A percentile compares a stretch with the other conserved stretches of the same genome.
These are phyloP conservation scores for Apiotrichum gamsii DNA, from an alignment of 1,284 basidiomycete species.

Conservation along the genomic window DNA sequence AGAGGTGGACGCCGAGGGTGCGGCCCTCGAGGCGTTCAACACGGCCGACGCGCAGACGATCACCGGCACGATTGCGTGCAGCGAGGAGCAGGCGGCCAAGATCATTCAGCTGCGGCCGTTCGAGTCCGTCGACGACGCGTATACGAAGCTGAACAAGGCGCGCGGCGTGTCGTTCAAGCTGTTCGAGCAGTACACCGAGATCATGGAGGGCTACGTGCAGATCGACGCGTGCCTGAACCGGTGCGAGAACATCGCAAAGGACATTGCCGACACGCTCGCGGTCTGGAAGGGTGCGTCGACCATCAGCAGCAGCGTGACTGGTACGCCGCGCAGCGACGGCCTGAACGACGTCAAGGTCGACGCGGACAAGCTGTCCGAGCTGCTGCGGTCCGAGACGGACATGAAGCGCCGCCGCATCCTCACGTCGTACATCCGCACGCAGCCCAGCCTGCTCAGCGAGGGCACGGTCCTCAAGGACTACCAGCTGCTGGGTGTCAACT, in stretches of 20 bases:
- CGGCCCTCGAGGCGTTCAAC: constrained; percentile 82
- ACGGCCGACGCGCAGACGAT: constrained; percentile 63
- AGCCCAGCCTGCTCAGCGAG: constrained; percentile 66
- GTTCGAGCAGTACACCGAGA: constrained; percentile 81
- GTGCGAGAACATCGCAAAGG: constrained; percentile 75
- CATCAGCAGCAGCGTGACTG: constrained; percentile 33
- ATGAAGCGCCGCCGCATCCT: constrained; percentile 41
- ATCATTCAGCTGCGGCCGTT: constrained; percentile 82
- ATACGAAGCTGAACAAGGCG: constrained; percentile 72
- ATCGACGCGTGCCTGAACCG: constrained; percentile 84
- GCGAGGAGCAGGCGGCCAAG: constrained; percentile 68
- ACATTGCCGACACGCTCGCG: constrained; percentile 59
- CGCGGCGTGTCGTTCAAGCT: constrained; percentile 86
- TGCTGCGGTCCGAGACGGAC: constrained; percentile 37
- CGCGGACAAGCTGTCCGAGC: constrained; percentile 41
- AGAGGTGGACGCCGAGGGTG: constrained; percentile 47
- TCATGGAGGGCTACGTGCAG: constrained; percentile 82
- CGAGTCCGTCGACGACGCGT: constrained; percentile 67
- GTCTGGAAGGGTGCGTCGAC: constrained; percentile 60
- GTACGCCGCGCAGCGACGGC: constrained; percentile 39
- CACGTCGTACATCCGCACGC: constrained; percentile 56
- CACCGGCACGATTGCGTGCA: constrained; percentile 85
- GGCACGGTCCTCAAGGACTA: constrained; percentile 87
- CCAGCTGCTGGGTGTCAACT: constrained; percentile 94
- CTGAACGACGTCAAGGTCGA: constrained; percentile 46